These are phyloP conservation scores for Ceratocystis alfenasii DNA, from an alignment of 2,329 filamentous ascomycete genomes.

Conservation along the genomic window DNA sequence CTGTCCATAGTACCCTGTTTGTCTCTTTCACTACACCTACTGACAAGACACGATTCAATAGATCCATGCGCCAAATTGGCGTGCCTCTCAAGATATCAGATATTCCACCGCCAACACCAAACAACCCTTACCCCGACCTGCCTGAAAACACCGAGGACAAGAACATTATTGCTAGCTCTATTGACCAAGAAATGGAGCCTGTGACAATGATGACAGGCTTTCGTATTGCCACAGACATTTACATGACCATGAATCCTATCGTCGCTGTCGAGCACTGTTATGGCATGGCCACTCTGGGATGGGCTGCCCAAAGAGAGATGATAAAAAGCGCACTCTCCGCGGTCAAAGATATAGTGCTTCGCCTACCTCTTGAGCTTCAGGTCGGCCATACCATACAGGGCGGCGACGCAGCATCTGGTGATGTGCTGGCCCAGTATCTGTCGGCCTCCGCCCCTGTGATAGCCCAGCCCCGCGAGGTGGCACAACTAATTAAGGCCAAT, in stretches of 20 bases:
- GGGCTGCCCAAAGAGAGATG: slow-evolving; percentile 63
- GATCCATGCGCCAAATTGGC: slow-evolving; percentile 67
- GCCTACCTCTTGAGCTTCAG: slow-evolving; percentile 57
- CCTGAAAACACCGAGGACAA: slow-evolving; percentile 76
- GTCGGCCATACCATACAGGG: slow-evolving; percentile 35
- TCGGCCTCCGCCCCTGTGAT: slow-evolving; percentile 33
- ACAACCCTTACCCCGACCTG: slow-evolving; percentile 64
- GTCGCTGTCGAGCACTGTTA: slow-evolving; percentile 73
- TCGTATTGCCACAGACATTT: slow-evolving; percentile 66
- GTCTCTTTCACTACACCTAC: not conserved
- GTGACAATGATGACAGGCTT: slow-evolving; percentile 68
- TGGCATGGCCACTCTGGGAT: slow-evolving; percentile 64
- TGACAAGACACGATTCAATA: slow-evolving; percentile 28
- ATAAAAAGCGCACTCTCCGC: slow-evolving; percentile 58
- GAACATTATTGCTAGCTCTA: slow-evolving; percentile 59
- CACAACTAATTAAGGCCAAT: slow-evolving; percentile 39
- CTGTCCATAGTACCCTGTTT: not conserved
- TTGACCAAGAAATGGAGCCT: slow-evolving; percentile 54
- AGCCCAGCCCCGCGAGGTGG: slow-evolving; percentile 36
- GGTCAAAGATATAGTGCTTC: slow-evolving; percentile 56
- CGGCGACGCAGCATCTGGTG: slow-evolving; percentile 25
- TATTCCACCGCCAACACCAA: slow-evolving; percentile 63
- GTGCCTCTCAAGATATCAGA: slow-evolving; percentile 58
- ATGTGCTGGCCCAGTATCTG: slow-evolving; percentile 27
- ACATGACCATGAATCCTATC: slow-evolving; percentile 66